phyloP scores from a whole-genome alignment of 192 early-diverging fungal genomes.

The Funneliformis geosporum region DNA sequence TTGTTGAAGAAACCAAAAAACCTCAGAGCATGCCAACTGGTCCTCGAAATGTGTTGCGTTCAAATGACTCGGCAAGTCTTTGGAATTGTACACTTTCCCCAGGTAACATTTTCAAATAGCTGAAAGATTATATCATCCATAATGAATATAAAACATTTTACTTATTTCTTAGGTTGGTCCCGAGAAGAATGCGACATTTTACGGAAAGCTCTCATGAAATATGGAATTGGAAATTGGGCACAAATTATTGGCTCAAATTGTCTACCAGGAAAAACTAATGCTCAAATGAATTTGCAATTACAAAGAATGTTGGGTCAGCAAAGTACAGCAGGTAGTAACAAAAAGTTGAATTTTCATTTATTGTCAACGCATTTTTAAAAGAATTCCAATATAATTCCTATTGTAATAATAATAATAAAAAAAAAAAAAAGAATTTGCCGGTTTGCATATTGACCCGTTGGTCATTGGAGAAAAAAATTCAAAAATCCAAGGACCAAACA shows the following conservation, averaged over 20 bases:
- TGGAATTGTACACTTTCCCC: constrained; percentile 95
- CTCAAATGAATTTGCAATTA: constrained; percentile 95
- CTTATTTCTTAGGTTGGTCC: constrained; percentile 73
- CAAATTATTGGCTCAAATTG: constrained; percentile 89
- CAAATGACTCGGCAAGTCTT: constrained; percentile 91
- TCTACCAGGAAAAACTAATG: constrained; percentile 94
- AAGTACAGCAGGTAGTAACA: constrained; percentile 76
- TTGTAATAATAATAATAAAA: too few species aligned
- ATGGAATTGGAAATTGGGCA: constrained; percentile 95
- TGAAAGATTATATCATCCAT: background rate
- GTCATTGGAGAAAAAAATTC: constrained; percentile 88
- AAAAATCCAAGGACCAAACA: constrained; percentile 74
- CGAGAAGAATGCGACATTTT: constrained; percentile 80
- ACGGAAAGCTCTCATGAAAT: constrained; percentile 81
- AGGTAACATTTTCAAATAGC: constrained; percentile 38
- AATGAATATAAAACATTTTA: background rate
- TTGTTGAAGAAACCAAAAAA: constrained; percentile 46
- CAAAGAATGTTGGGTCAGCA: constrained; percentile 95
- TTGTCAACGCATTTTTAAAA: background rate
- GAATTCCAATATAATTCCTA: background rate
- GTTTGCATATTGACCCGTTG: constrained; percentile 86
- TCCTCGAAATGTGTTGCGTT: constrained; percentile 85
- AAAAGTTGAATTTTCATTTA: background rate
- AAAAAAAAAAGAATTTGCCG: constrained; percentile 85
- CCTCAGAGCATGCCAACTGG: constrained; percentile 90